Evolutionary conservation across 768 basidiomycete species (phyloP).

Genomic region (Russula griseocarnosa): DNA sequence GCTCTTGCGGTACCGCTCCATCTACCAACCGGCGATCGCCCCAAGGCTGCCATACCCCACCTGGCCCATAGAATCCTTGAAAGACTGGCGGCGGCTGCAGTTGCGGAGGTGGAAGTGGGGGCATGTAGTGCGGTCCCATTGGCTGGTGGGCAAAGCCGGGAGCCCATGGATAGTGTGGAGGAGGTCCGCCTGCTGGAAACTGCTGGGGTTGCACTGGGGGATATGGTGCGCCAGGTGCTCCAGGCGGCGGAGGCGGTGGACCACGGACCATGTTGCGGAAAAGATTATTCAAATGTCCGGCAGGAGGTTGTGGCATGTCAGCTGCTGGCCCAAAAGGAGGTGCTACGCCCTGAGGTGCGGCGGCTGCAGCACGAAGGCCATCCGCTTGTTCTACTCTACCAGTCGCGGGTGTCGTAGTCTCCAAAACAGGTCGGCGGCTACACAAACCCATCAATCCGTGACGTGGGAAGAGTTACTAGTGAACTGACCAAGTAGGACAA

Average conservation of each 20-base stretch:
- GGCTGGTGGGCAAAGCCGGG: conserved; percentile 62
- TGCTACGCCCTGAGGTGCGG: conserved; percentile 33
- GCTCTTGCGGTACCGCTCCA: conserved; percentile 15
- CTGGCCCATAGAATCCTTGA: conserved; percentile 26
- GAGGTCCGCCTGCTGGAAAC: conserved; percentile 34
- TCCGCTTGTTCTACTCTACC: conserved; percentile 24
- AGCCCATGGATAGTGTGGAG: conserved; percentile 54
- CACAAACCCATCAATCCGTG: conserved; percentile 19
- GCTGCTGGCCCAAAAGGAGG: conserved; percentile 36
- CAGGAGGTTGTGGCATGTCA: conserved; percentile 39
- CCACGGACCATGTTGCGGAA: conserved; percentile 24
- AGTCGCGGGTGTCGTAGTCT: conserved; percentile 12
- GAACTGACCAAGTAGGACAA: conserved; percentile 90
- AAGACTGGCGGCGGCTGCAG: conserved; percentile 26
- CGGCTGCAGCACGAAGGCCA: conserved; percentile 26
- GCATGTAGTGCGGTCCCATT: conserved; percentile 36
- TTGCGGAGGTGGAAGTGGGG: conserved; percentile 22
- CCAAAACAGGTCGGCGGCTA: conserved; percentile 28
- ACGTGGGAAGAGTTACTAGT: conserved; percentile 3
- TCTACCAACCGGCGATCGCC: conserved; percentile 19
- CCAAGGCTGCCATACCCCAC: conserved; percentile 26
- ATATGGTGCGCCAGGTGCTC: conserved; percentile 19
- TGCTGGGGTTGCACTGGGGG: conserved; percentile 27
- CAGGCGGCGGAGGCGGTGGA: conserved; percentile 24
- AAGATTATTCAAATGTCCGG: conserved; percentile 32